Conservation (phyloP, 164 flowering plant genomes). For the Nymphaea thermarum region DNA sequence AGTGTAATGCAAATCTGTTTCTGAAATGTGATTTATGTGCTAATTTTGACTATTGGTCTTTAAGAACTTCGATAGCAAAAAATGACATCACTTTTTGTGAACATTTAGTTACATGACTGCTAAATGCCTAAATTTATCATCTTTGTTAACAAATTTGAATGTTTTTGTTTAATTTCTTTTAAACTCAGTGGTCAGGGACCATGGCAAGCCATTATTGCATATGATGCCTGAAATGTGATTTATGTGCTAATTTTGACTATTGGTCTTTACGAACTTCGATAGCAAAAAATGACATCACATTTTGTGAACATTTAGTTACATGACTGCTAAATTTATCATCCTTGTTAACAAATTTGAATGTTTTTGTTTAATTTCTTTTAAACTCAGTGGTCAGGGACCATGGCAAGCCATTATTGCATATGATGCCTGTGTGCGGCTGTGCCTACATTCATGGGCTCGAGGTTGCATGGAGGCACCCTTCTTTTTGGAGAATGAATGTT, state of each 20-base stretch:
- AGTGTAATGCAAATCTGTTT: background rate
- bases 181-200: constrained; percentile 67
- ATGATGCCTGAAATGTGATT: constrained; percentile 50
- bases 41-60: background rate
- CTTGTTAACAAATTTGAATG: background rate
- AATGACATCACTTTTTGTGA: background rate
- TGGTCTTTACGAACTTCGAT: background rate
- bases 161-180: background rate
- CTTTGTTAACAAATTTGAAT: background rate
- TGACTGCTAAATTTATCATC: background rate
- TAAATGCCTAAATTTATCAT: background rate
- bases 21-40: background rate
- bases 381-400: constrained; percentile 67
- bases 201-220: constrained; percentile 82
- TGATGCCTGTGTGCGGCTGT: constrained; percentile 91
- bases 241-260: background rate
- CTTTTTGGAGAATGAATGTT: constrained; percentile 85
- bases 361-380: background rate
- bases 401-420: constrained; percentile 88
- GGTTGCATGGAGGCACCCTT: constrained; percentile 82
- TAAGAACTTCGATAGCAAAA: background rate
- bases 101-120: background rate
- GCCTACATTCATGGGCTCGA: constrained; percentile 91
- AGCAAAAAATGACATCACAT: background rate
- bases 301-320: background rate